These are phyloP conservation scores for Neurospora sp. DNA, from an alignment of 495 filamentous ascomycete species.

Conservation along the genomic window DNA sequence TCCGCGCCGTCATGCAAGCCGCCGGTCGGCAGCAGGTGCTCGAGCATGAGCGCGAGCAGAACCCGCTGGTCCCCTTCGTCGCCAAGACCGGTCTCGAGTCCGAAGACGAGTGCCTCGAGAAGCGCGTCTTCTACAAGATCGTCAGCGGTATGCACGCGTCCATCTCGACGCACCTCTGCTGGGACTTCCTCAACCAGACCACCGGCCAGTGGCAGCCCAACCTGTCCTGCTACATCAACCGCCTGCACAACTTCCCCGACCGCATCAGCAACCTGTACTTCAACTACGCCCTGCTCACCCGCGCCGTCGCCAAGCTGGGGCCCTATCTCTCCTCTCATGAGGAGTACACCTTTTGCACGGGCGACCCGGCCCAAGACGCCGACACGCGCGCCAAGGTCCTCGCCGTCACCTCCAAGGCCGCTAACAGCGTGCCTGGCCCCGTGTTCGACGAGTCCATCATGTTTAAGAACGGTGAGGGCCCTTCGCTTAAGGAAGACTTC, in stretches of 20 bases:
- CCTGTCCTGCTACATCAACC: slow-evolving; percentile 74
- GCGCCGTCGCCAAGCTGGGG: slow-evolving; percentile 84
- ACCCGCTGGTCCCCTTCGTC: slow-evolving; percentile 39
- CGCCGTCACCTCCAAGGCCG: slow-evolving; percentile 56
- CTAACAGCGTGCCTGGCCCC: slow-evolving; percentile 41
- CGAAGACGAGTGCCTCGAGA: slow-evolving; percentile 91
- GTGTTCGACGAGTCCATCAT: slow-evolving; percentile 94
- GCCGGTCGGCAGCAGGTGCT: slow-evolving; percentile 52
- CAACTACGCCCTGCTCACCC: slow-evolving; percentile 89
- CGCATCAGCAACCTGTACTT: slow-evolving; percentile 97
- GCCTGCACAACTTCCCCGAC: slow-evolving; percentile 75
- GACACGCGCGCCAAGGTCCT: slow-evolving; percentile 72
- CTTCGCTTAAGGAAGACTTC: slow-evolving; percentile 91
- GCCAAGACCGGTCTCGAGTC: slow-evolving; percentile 49
- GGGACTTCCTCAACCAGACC: slow-evolving; percentile 91
- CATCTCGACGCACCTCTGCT: slow-evolving; percentile 92
- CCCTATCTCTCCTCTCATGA: slow-evolving; percentile 51
- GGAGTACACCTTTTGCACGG: slow-evolving; percentile 81
- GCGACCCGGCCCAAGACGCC: slow-evolving; percentile 67
- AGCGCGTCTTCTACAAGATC: slow-evolving; percentile 91
- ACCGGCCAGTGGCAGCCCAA: slow-evolving; percentile 94
- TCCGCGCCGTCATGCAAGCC: slow-evolving; percentile 69
- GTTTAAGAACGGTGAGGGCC: slow-evolving; percentile 67
- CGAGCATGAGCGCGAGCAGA: slow-evolving; percentile 40
- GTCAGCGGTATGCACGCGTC: slow-evolving; percentile 96